Evolutionary conservation across 345 rosid genomes (phyloP).

Genomic region (Bretschneidera sinensis): DNA sequence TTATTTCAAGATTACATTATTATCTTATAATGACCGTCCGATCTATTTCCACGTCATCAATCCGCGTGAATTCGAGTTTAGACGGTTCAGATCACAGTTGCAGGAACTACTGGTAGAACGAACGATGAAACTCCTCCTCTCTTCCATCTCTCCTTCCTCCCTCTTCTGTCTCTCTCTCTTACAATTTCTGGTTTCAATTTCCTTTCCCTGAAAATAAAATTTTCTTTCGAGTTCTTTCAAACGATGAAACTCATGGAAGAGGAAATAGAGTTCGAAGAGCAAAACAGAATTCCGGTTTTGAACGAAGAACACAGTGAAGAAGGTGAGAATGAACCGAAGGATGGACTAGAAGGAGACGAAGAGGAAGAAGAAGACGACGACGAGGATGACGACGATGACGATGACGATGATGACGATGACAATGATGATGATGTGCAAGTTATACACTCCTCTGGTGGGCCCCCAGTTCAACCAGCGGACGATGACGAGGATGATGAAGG

Average conservation of each 20-base stretch:
- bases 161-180: conserved; percentile 15
- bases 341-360: conserved; percentile 16
- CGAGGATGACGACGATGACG: too few relatives aligned
- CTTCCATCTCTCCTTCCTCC: too few relatives aligned
- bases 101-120: conserved; percentile 49
- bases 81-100: conserved; percentile 57
- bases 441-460: conserved; percentile 49
- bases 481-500: conserved; percentile 59
- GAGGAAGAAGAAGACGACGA: conserved; percentile 32
- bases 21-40: conserved; percentile 34
- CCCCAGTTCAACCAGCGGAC: conserved; percentile 40
- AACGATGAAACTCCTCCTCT: conserved; percentile 40
- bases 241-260: conserved; percentile 50
- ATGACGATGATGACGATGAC: too few relatives aligned
- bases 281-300: conserved; percentile 24
- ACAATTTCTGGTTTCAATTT: conserved; percentile 9
- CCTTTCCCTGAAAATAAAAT: conserved; percentile 16
- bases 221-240: conserved; percentile 1
- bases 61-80: conserved; percentile 37
- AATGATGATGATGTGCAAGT: conserved; percentile 56
- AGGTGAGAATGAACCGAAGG: conserved; percentile 23
- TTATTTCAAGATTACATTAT: conserved; percentile 27
- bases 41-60: conserved; percentile 45
- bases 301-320: conserved; percentile 30
- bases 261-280: conserved; percentile 36